Conservation (phyloP, 257 asterid genomes). For the Plectranthus barbatus region DNA sequence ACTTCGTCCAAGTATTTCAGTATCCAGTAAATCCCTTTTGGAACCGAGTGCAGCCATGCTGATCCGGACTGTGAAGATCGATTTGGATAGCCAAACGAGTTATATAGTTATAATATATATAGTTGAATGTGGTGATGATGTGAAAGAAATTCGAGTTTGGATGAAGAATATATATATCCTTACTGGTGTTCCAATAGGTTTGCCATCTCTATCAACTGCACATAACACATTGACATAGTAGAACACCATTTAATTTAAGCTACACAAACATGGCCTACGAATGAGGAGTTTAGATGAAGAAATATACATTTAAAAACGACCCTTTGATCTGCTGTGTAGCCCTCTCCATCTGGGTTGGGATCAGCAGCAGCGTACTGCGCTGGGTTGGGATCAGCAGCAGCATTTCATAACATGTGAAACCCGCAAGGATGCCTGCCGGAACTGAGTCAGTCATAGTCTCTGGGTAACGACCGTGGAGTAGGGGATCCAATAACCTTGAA, state of each 20-base stretch:
- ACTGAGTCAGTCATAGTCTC: constrained; percentile 4
- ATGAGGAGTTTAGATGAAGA: too few species aligned
- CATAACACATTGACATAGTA: not conserved
- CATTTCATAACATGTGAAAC: not conserved
- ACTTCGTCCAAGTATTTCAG: too few species aligned
- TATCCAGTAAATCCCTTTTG: too few species aligned
- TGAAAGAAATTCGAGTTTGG: not conserved
- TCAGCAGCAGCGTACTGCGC: not conserved
- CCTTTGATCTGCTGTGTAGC: constrained; percentile 9
- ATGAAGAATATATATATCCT: not conserved
- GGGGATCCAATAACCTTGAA: constrained; percentile 20
- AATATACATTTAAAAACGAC: not conserved
- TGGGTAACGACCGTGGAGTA: constrained; percentile 16
- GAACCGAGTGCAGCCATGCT: too few species aligned
- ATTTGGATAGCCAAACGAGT: too few species aligned
- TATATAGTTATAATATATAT: too few species aligned
- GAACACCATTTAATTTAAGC: not conserved
- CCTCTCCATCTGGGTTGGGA: not conserved
- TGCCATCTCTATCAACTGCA: not conserved
- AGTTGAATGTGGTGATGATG: too few species aligned
- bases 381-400: too few species aligned
- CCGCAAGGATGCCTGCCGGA: constrained; percentile 1
- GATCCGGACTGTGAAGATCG: too few species aligned
- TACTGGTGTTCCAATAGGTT: not conserved
- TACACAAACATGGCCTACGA: not conserved